These are phyloP conservation scores for Cryomyces antarcticus DNA, from an alignment of 495 filamentous ascomycete genomes.

Conservation along the genomic window DNA sequence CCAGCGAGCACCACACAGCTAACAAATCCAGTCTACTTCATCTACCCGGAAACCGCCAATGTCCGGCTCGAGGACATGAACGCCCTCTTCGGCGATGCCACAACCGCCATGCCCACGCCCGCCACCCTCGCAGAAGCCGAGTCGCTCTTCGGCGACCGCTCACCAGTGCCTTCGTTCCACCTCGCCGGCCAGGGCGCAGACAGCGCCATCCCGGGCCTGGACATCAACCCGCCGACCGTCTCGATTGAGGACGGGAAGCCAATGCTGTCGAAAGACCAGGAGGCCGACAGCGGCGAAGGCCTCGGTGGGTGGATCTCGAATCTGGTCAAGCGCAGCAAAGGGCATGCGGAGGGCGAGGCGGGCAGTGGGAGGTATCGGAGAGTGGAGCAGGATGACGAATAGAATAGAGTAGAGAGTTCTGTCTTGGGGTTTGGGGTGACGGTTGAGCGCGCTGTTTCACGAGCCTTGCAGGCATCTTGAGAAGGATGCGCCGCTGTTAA, in stretches of 20 bases:
- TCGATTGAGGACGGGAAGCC: slow-evolving; percentile 28
- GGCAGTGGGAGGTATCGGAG: slow-evolving; percentile 39
- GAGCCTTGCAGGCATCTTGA: too few species aligned
- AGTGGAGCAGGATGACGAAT: slow-evolving; percentile 43
- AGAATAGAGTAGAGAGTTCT: neutral
- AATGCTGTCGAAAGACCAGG: slow-evolving; percentile 12
- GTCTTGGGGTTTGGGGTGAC: too few species aligned
- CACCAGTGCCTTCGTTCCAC: slow-evolving; percentile 62
- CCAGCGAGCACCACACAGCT: neutral
- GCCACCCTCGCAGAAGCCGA: slow-evolving; percentile 49
- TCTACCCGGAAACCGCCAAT: slow-evolving; percentile 92
- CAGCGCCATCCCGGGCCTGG: slow-evolving; percentile 47
- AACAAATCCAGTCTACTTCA: slow-evolving; percentile 55
- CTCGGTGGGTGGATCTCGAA: slow-evolving; percentile 51
- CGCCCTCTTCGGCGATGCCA: slow-evolving; percentile 71
- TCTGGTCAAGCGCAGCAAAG: slow-evolving; percentile 34
- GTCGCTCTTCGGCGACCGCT: slow-evolving; percentile 46
- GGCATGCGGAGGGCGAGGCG: slow-evolving; percentile 22
- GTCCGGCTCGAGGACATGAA: slow-evolving; percentile 95
- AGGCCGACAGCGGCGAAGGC: slow-evolving; percentile 28
- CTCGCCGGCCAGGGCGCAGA: slow-evolving; percentile 29
- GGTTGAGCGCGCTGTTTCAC: too few species aligned
- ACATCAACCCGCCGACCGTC: slow-evolving; percentile 47
- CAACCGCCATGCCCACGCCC: slow-evolving; percentile 54
- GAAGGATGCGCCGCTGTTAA: too few species aligned